Conservation (phyloP, 495 filamentous ascomycete species). For the Penicillium lagena region DNA sequence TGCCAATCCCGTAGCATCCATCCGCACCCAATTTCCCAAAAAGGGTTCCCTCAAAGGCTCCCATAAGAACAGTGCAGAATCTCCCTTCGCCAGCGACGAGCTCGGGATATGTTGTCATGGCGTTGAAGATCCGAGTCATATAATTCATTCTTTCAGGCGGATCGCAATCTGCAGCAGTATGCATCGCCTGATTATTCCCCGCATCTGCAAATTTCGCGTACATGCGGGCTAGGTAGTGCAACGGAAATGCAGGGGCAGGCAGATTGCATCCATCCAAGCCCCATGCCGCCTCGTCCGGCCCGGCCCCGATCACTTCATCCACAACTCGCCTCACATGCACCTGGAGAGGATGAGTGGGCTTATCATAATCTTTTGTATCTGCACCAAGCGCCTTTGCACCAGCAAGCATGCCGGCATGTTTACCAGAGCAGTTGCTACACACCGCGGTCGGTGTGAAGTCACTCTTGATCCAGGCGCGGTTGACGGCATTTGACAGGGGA, state of each 20-base stretch:
- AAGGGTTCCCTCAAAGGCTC: conserved; percentile 14
- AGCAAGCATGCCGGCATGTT: conserved; percentile 35
- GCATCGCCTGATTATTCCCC: conserved; percentile 5
- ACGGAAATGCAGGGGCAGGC: conserved; percentile 25
- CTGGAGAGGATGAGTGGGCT: conserved; percentile 23
- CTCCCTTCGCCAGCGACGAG: conserved; percentile 28
- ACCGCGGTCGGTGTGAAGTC: conserved; percentile 22
- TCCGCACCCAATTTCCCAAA: conserved; percentile 35
- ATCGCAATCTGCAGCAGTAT: neutral
- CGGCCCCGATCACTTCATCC: conserved; percentile 18
- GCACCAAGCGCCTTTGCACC: conserved; percentile 24
- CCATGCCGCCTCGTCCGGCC: conserved; percentile 16
- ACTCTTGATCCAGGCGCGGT: conserved; percentile 30
- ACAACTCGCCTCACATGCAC: conserved; percentile 17
- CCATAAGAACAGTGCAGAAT: conserved; percentile 34
- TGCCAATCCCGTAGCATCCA: conserved; percentile 30
- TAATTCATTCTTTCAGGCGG: neutral
- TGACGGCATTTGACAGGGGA: conserved; percentile 20
- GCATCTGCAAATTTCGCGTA: conserved; percentile 21
- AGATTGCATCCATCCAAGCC: conserved; percentile 34
- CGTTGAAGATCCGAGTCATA: conserved; percentile 21
- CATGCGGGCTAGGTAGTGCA: conserved; percentile 17
- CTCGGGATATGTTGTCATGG: conserved; percentile 28
- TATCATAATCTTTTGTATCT: conserved; percentile 22
- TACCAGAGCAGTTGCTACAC: conserved; percentile 36